These are phyloP conservation scores for Populus tomentosa DNA, from an alignment of 441 rosid species.

Conservation along the genomic window DNA sequence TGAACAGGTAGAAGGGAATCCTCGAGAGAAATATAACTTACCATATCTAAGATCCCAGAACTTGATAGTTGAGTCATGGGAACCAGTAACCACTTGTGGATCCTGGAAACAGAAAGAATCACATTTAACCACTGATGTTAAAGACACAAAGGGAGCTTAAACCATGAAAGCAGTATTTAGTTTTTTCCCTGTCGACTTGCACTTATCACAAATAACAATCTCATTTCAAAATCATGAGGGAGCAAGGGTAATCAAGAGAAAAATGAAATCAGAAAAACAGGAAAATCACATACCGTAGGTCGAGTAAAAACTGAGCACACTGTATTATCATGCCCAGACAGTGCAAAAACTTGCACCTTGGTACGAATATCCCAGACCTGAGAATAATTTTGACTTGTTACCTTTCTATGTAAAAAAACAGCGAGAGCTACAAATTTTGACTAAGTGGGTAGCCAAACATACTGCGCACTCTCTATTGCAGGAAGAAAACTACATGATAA, in stretches of 20 bases:
- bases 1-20: neutral
- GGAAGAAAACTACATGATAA: neutral
- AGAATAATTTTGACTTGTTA: slow-evolving; percentile 15
- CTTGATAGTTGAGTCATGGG: slow-evolving; percentile 91
- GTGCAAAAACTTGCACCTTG: slow-evolving; percentile 91
- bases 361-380: slow-evolving; percentile 99
- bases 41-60: slow-evolving; percentile 98
- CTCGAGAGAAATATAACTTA: slow-evolving; percentile 17
- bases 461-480: neutral
- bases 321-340: slow-evolving; percentile 92
- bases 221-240: neutral
- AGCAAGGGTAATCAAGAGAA: neutral
- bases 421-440: neutral
- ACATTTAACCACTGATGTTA: neutral
- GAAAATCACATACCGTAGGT: slow-evolving; percentile 56
- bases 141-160: neutral
- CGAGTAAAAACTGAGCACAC: slow-evolving; percentile 97
- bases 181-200: neutral
- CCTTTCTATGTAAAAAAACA: neutral
- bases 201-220: neutral
- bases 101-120: slow-evolving; percentile 48
- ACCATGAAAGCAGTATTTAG: neutral
- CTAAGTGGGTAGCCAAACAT: neutral
- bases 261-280: neutral
- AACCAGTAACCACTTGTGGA: slow-evolving; percentile 99